A percentile compares a stretch with the other conserved stretches of the same genome.
Evolutionary conservation across 805 yeast genomes (phyloP).

Genomic region (Jamesozyma jinghongensis): DNA sequence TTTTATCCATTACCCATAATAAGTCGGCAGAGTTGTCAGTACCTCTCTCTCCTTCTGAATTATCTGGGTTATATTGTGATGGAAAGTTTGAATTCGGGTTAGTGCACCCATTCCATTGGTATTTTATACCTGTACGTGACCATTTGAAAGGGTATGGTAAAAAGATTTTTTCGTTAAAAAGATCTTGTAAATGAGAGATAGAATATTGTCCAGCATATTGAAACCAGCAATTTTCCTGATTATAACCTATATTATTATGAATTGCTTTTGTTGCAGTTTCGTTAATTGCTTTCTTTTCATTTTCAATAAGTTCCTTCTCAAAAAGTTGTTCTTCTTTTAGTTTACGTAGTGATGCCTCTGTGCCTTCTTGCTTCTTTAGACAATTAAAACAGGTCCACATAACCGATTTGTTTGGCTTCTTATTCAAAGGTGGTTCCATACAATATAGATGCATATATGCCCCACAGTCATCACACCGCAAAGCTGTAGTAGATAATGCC

Average conservation of each 20-base stretch:
- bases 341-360: conserved; percentile 11
- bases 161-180: conserved; percentile 10
- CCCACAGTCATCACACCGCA: conserved; percentile 72
- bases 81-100: conserved; percentile 1
- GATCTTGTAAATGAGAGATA: conserved; percentile 16
- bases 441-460: conserved; percentile 71
- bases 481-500: conserved; percentile 67
- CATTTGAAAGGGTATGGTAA: conserved; percentile 24
- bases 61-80: neutral
- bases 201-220: conserved; percentile 25
- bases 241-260: conserved; percentile 5
- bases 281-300: conserved; percentile 10
- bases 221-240: conserved; percentile 19
- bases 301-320: conserved; percentile 5
- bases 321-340: conserved; percentile 6
- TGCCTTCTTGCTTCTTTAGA: conserved; percentile 47
- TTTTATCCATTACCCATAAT: conserved; percentile 49
- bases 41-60: conserved; percentile 52
- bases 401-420: conserved; percentile 78
- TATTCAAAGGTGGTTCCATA: conserved; percentile 70
- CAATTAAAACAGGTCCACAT: conserved; percentile 87
- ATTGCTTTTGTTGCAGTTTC: conserved; percentile 11
- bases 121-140: conserved; percentile 19
- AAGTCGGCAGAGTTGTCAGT: conserved; percentile 54
- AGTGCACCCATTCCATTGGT: conserved; percentile 25